phyloP scores from a whole-genome alignment of 2,329 filamentous ascomycete genomes.

The Arthrocladium fulminans region DNA sequence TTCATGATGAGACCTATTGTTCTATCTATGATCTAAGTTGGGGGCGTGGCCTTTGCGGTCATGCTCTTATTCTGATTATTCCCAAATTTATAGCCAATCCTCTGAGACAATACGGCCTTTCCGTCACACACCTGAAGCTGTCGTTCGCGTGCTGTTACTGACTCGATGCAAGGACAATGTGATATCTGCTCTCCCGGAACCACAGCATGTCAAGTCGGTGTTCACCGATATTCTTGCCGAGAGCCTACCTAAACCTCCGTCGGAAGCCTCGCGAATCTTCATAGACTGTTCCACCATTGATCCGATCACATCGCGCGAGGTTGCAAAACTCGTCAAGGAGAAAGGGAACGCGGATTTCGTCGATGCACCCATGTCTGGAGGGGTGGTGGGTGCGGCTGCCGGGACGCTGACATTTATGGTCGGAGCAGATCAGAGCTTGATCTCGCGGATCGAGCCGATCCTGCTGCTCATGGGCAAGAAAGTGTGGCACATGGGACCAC shows the following conservation, averaged over 20 bases:
- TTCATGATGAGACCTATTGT: slow-evolving; percentile 43
- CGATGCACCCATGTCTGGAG: slow-evolving; percentile 94
- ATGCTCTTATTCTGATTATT: slow-evolving; percentile 51
- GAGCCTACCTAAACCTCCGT: slow-evolving; percentile 41
- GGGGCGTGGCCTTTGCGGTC: slow-evolving; percentile 44
- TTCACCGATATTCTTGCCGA: slow-evolving; percentile 66
- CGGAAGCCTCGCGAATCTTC: slow-evolving; percentile 61
- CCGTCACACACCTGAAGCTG: slow-evolving; percentile 2
- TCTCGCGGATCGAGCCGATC: slow-evolving; percentile 58
- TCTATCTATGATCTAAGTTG: slow-evolving; percentile 67
- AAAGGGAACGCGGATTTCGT: slow-evolving; percentile 55
- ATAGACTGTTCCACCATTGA: slow-evolving; percentile 98
- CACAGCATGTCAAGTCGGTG: slow-evolving; percentile 74
- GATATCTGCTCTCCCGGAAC: slow-evolving; percentile 82
- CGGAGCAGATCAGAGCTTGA: slow-evolving; percentile 53
- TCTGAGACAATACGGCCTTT: slow-evolving; percentile 46
- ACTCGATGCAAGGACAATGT: slow-evolving; percentile 58
- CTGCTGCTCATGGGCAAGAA: slow-evolving; percentile 77
- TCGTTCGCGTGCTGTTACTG: slow-evolving; percentile 17
- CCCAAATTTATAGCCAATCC: slow-evolving; percentile 62
- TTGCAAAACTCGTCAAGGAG: slow-evolving; percentile 61
- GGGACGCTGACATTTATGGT: slow-evolving; percentile 95
- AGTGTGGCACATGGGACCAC: slow-evolving; percentile 74
- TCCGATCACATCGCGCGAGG: slow-evolving; percentile 68
- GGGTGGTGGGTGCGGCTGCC: slow-evolving; percentile 80